Percentiles rank a stretch among this genome's conserved stretches.
These are phyloP conservation scores for Pelagophyceae sp. DNA, from an alignment of 352 stramenopile species.

Conservation along the genomic window DNA sequence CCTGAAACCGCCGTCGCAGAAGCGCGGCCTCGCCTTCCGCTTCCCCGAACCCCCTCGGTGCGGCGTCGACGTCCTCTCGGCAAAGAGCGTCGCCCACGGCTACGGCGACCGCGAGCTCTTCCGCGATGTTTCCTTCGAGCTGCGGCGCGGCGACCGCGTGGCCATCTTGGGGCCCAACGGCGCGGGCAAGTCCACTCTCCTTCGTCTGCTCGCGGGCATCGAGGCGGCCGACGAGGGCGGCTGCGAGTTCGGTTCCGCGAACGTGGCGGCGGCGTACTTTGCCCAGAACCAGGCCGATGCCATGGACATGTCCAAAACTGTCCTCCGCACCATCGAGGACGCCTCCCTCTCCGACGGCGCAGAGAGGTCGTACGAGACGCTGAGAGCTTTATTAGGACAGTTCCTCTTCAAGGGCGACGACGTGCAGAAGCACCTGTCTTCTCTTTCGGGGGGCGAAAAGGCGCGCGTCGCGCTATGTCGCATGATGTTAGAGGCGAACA, in stretches of 20 bases:
- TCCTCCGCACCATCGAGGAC: conserved; percentile 58
- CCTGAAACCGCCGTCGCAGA: conserved; percentile 62
- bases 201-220: conserved; percentile 84
- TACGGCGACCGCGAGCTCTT: conserved; percentile 72
- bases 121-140: conserved; percentile 78
- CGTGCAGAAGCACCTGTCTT: conserved; percentile 57
- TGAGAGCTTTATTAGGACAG: conserved; percentile 62
- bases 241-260: conserved; percentile 46
- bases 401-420: conserved; percentile 71
- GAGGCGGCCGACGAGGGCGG: conserved; percentile 60
- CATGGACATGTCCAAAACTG: conserved; percentile 60
- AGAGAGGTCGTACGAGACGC: conserved; percentile 57
- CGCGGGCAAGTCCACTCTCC: conserved; percentile 89
- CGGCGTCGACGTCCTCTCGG: conserved; percentile 62
- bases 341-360: conserved; percentile 42
- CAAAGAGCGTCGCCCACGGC: conserved; percentile 49
- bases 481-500: conserved; percentile 66
- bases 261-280: conserved; percentile 64
- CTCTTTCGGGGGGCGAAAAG: conserved; percentile 69
- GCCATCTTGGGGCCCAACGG: conserved; percentile 95
- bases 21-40: conserved; percentile 63
- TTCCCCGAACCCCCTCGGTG: conserved; percentile 82
- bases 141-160: conserved; percentile 88
- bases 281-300: conserved; percentile 72
- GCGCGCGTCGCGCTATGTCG: conserved; percentile 60